Base-by-base conservation (phyloP, 2,329 filamentous ascomycete species). In the Venturiaceae sp. region DNA sequence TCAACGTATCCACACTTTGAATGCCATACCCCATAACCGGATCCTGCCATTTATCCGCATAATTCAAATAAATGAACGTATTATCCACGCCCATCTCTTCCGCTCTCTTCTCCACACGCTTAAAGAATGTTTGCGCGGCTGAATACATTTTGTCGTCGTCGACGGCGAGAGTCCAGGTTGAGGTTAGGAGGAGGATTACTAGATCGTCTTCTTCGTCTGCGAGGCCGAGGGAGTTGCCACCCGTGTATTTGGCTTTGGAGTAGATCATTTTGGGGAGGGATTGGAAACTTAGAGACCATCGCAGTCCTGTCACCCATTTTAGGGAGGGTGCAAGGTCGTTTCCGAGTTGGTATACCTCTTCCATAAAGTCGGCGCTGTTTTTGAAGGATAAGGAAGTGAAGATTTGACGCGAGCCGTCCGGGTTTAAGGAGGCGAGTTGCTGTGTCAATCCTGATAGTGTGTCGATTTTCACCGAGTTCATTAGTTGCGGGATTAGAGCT, bases 41-140 rank as follows among this genome's bases (percentile, higher is more conserved):
- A 60, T 73, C 69, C 62, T 80, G 74, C 58, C 67, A 73, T 64
- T 69, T 67, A 57, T 68, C 69, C 6, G 76, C 76, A 60, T 79
- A 78, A 63, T 78, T 79, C 71, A 78, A 74, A 62, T 78, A 79
- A 26, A 76, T 62, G 58, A 68, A 78, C 33, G 66, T 59, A 13
- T 67, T 62, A 33, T 62, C 60, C 5, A 74, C 34, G 0, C 67
- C 68, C 36, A 63, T 62, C 16, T 59, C 47, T n/a, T 41, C 11
- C 5, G 47, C 28, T 26, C 36, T 55, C 30, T 33, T 37, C 26
- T 44, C 7, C 19, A 21, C 30, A n/a, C 5, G 14, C 5, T 3
- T 26, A 19, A 59, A 55, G 5, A 59, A 41, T 2, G 11, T 30
- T 16, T 56, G 6, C 30, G 50, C 50, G 3, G 19, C 32, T n/a